These are phyloP conservation scores for Pythium brachiatum DNA, from an alignment of 352 stramenopile genomes.

Conservation along the genomic window DNA sequence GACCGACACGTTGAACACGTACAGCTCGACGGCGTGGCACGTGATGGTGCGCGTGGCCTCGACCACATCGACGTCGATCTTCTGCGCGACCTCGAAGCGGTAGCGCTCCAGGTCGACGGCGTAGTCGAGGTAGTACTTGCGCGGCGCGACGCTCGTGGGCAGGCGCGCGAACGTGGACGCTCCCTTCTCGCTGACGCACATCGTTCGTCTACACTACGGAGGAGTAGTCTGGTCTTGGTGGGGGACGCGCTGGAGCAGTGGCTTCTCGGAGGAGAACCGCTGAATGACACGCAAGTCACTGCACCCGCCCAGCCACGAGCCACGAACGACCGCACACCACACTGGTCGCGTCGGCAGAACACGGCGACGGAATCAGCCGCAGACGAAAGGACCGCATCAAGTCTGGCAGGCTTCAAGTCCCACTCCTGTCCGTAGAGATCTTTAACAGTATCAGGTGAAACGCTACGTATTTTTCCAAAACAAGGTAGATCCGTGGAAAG, in stretches of 20 bases:
- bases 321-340: slow-evolving; percentile 6
- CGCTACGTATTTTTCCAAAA: background rate
- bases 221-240: background rate
- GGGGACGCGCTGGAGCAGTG: no score
- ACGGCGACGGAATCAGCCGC: slow-evolving; percentile 18
- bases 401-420: slow-evolving; percentile 21
- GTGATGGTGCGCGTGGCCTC: slow-evolving; percentile 78
- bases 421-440: background rate
- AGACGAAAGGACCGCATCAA: slow-evolving; percentile 19
- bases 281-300: slow-evolving; percentile 1
- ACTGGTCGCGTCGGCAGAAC: slow-evolving; percentile 11
- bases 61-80: slow-evolving; percentile 55
- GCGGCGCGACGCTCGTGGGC: slow-evolving; percentile 51
- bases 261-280: background rate
- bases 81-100: slow-evolving; percentile 68
- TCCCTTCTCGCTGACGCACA: slow-evolving; percentile 20
- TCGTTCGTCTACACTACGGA: slow-evolving; percentile 4
- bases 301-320: background rate
- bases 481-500: background rate
- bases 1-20: slow-evolving; percentile 71
- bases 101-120: slow-evolving; percentile 64
- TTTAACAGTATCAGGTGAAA: slow-evolving; percentile 4
- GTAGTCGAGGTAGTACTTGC: slow-evolving; percentile 82
- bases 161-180: slow-evolving; percentile 56
- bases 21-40: slow-evolving; percentile 94